Conservation (phyloP, 345 rosid species). For the Brassica napus region Da-Ae NC_063448.1:14821001-14821500, state of each 20-base stretch:
- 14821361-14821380: slow-evolving; percentile 4
- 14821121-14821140: neutral
- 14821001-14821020: no score
- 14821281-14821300: slow-evolving; percentile 2
- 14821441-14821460: slow-evolving; percentile 82
- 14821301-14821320: neutral
- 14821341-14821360: neutral
- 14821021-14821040: no score
- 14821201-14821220: neutral
- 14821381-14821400: slow-evolving; percentile 67
- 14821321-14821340: neutral
- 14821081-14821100: no score
- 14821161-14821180: neutral
- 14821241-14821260: neutral
- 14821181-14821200: neutral
- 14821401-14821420: slow-evolving; percentile 78
- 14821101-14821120: no score
- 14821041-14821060: no score
- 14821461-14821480: slow-evolving; percentile 81
- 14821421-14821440: slow-evolving; percentile 78
- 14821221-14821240: neutral
- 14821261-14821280: neutral
- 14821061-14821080: no score
- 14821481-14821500: slow-evolving; percentile 56
- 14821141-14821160: neutral